Evolutionary conservation across 148 eudicot genomes (phyloP), one percentile per base, ranked within the genome.

Genomic region (Rhododendron vialii): DNA sequence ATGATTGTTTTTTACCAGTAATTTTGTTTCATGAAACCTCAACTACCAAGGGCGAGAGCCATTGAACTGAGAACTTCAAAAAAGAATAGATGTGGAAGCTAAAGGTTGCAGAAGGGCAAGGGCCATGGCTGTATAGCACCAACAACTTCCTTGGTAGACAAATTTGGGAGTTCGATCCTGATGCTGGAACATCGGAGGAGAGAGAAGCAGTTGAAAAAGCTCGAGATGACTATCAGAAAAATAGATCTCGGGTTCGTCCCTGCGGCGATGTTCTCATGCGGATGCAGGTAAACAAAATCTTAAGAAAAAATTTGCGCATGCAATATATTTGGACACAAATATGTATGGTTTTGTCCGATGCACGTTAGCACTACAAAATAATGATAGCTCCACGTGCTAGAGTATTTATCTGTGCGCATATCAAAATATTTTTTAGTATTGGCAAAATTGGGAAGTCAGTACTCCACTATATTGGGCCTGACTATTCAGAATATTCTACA

Each of bases 81-180:
- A 12, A 57, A 7, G 8, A 78, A 4, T 57, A 57, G 24, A 57
- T 85, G 87, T 85, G 87, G 83, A 85, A 85, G 59, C 61, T 85
- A 2, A 85, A 85, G 82, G 20, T 85, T 36, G 87, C 87, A 12
- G 75, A 85, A 85, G 86, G 86, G 1, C 28, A 78, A 9, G 86
- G 86, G 28, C 86, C 86, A 57, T 85, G 69, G 41, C 18, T 85
- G 76, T 85, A 36, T 51, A 85, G 87, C 59, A 85, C 87, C 45
- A 78, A 85, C 83, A 85, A 78, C 4, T 85, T 78, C 30, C 33
- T 78, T 8, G 87, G 87, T 3, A 59, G 84, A 61, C 84, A 82
- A 38, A 61, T 61, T 59, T 82, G 84, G 84, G 84, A 82, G 51
- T 82, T 59, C 7, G 83, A 85, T 5, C 83, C 87, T 17, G 57